These are phyloP conservation scores for Pisolithus thermaeus DNA, from an alignment of 1,284 basidiomycete species.

Conservation along the genomic window DNA sequence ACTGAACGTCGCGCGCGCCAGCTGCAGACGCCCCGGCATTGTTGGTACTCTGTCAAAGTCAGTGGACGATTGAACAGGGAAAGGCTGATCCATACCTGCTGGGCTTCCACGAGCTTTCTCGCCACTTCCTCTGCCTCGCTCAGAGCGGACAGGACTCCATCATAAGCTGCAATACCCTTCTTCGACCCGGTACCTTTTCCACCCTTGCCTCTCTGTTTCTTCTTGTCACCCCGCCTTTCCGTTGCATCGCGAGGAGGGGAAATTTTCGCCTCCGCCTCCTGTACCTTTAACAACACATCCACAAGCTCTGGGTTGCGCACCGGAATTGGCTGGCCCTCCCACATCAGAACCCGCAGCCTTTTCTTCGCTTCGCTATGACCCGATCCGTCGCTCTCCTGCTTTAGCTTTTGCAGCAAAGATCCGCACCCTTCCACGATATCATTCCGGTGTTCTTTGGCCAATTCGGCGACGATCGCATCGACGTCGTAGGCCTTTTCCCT, in stretches of 20 bases:
- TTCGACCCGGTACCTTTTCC: constrained; percentile 48
- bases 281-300: constrained; percentile 79
- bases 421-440: constrained; percentile 64
- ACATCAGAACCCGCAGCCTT: constrained; percentile 58
- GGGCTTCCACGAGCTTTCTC: constrained; percentile 71
- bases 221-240: constrained; percentile 20
- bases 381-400: constrained; percentile 34
- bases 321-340: constrained; percentile 83
- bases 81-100: constrained; percentile 49
- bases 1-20: constrained; percentile 66
- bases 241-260: constrained; percentile 23
- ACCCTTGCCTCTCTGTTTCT: constrained; percentile 34
- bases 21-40: constrained; percentile 25
- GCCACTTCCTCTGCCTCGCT: constrained; percentile 86
- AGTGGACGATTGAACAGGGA: neutral
- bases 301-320: constrained; percentile 90
- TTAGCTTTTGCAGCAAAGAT: constrained; percentile 48
- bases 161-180: constrained; percentile 75
- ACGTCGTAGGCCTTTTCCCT: constrained; percentile 76
- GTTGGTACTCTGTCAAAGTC: constrained; percentile 15
- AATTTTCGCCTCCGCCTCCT: constrained; percentile 65
- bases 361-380: constrained; percentile 43
- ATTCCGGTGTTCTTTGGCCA: constrained; percentile 55
- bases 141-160: constrained; percentile 74
- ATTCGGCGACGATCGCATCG: constrained; percentile 71